These are phyloP conservation scores for Amanita phalloides DNA, from an alignment of 768 basidiomycete genomes.

Conservation along the genomic window DNA sequence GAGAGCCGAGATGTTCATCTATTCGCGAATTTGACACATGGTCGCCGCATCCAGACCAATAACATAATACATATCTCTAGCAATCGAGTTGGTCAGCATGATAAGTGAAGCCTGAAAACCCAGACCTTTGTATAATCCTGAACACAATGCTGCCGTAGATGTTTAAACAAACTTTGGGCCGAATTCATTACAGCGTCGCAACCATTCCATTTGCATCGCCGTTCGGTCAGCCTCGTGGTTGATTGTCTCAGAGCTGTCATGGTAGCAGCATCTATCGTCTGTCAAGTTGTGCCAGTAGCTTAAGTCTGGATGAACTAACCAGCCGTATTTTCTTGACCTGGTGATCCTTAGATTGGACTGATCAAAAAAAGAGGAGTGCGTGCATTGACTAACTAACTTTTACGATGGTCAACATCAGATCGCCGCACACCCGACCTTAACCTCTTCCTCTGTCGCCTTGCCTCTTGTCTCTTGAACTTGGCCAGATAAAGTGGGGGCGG, in stretches of 20 bases:
- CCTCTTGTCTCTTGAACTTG: conserved; percentile 4
- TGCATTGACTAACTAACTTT: not conserved
- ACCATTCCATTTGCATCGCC: conserved; percentile 47
- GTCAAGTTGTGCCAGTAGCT: not conserved
- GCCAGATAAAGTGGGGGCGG: conserved; percentile 1
- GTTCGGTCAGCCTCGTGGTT: conserved; percentile 33
- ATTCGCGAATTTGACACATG: conserved; percentile 35
- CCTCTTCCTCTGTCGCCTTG: conserved; percentile 2
- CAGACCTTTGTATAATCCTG: conserved; percentile 9
- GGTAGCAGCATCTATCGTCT: not conserved
- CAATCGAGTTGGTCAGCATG: conserved; percentile 2
- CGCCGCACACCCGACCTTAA: not conserved
- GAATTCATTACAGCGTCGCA: conserved; percentile 51
- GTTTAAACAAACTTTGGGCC: conserved; percentile 33
- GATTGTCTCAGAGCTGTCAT: conserved; percentile 11
- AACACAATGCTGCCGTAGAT: conserved; percentile 28
- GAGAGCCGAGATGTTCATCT: conserved; percentile 40
- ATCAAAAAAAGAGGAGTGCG: not conserved
- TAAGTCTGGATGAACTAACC: conserved; percentile 2
- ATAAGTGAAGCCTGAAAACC: not conserved
- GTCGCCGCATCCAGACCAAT: conserved; percentile 45
- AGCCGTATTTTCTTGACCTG: not conserved
- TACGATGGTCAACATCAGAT: not conserved
- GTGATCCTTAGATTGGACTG: not conserved
- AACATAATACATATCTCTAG: conserved; percentile 6